A percentile compares a stretch with the other conserved stretches of the same genome.
These are phyloP conservation scores for Penium margaritaceum DNA, from an alignment of 139 green algal genomes.

Conservation along the genomic window DNA sequence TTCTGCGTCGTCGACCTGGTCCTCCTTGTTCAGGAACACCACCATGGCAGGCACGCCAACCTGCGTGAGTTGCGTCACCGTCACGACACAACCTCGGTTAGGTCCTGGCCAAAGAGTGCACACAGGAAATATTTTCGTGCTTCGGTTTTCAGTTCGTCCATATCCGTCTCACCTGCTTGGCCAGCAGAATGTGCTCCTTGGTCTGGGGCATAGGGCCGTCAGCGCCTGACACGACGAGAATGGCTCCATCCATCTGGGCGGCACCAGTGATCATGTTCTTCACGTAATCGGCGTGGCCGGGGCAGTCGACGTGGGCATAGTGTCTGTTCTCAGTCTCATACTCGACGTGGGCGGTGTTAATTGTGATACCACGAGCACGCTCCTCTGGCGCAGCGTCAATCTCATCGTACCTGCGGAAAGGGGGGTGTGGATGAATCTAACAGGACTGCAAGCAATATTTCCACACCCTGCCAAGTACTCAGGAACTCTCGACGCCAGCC, in stretches of 20 bases:
- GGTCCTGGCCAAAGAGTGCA: no score
- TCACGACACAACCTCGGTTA: no score
- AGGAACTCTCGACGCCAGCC: no score
- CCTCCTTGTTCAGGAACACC: conserved; percentile 95
- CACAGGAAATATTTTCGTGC: no score
- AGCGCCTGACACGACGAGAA: conserved; percentile 88
- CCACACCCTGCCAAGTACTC: no score
- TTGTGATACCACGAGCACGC: conserved; percentile 96
- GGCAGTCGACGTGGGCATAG: conserved; percentile 97
- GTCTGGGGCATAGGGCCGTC: conserved; percentile 98
- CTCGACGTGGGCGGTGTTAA: conserved; percentile 89
- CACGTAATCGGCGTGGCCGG: conserved; percentile 95
- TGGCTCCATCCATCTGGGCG: conserved; percentile 94
- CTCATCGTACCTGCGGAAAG: conserved; percentile 78
- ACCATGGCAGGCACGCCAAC: conserved; percentile 93
- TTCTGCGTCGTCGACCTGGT: conserved; percentile 91
- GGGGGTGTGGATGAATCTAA: no score
- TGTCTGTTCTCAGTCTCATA: conserved; percentile 92
- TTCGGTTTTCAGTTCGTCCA: no score
- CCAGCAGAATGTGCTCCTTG: conserved; percentile 90
- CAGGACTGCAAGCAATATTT: no score
- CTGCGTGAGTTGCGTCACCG: no score
- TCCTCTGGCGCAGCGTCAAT: conserved; percentile 99
- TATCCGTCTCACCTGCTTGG: conserved; percentile 80
- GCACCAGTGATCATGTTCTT: conserved; percentile 65